Base-by-base conservation (phyloP, 768 basidiomycete genomes). In the Boletellus sp. region DNA sequence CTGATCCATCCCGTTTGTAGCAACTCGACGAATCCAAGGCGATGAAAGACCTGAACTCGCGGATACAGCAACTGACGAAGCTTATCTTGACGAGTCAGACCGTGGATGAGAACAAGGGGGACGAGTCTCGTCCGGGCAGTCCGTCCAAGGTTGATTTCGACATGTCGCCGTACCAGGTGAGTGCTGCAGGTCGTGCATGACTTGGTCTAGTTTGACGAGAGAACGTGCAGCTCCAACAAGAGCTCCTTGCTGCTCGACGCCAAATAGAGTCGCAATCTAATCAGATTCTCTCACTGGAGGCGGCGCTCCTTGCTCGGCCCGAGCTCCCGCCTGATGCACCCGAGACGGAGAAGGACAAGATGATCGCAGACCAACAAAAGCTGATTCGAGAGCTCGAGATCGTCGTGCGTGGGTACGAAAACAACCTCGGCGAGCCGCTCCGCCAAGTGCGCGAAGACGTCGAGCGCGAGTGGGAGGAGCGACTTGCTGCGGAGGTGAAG, bases 121-220 rank as follows among this genome's bases (percentile, higher is more conserved):
- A 81, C 48, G 85, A 87, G 45, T 85, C 87, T 22, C 75, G 88
- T 16, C 87, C 93, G 1, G 76, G 75, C 6, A 94, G 91, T 67
- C 94, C 94, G 0, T 78, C 79, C 47, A 95, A 94, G 72, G 73
- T 96, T 28, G 90, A 94, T 65, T 94, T 92, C 58, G 89, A 93
- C 62, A 83, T 89, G 81, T 81, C 88, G 1, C 87, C 90, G 3
- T 91, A 91, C 54, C 85, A 92, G 72, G 86, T 87, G 40, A 26
- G 65, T 57, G 11, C 26, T 2, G 17, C 22, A 9, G 12, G 4
- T 32, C 13, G n/a, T 13, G 3, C 39, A 16, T 38, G 28, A 33
- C 4, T 20, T 3, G 22, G 26, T 20, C 19, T 19, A 9, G 33
- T 41, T 26, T 42, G 16, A 44, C 35, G 6, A 40, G 42, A 35